Base-by-base conservation (phyloP, 106 monocot genomes). In the Hemerocallis citrina region DNA sequence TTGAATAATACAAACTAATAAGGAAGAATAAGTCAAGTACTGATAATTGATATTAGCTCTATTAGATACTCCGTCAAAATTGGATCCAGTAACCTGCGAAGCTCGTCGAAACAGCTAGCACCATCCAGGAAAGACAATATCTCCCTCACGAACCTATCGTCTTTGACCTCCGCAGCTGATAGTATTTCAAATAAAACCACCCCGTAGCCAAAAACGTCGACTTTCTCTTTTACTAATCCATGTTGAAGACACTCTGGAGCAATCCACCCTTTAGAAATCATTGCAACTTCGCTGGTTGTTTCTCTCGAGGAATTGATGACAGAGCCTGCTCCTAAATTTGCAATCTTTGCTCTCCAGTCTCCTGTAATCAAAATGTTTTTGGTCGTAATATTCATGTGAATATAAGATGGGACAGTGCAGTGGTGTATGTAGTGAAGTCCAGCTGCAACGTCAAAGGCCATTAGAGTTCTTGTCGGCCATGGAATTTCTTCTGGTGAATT, bases 371-470 rank as follows among this genome's bases (percentile, higher is more conserved):
- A 55, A 22, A 74, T 68, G 55, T 55, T 74, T 16, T 25, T 59
- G 35, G 68, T 74, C 16, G 35, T 74, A 24, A 74, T 62, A 55
- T 74, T 74, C 74, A 68, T 68, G 55, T 74, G 74, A 25, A 62
- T 62, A 32, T 62, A 68, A 4, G 68, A 62, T 24, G 74, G 68
- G 7, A 56, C 13, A 2, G 68, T 75, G 44, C 74, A 75, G 32
- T 75, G 68, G 27, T 75, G 67, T 42, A 75, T 62, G 34, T 75
- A 75, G 28, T 75, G 74, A 10, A 75, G 67, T n/a, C 55, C 74
- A 6, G 38, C 29, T 0, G 68, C 68, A 2, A 75, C 68, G 38
- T 75, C 68, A 32, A 75, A 63, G 27, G 74, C 74, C 16, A 75
- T 75, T 19, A 62, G 74, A n/a, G 44, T 55, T 35, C 74, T 67